Conservation (phyloP, 2,329 filamentous ascomycete species). For the Magnaporthales sp. region DNA sequence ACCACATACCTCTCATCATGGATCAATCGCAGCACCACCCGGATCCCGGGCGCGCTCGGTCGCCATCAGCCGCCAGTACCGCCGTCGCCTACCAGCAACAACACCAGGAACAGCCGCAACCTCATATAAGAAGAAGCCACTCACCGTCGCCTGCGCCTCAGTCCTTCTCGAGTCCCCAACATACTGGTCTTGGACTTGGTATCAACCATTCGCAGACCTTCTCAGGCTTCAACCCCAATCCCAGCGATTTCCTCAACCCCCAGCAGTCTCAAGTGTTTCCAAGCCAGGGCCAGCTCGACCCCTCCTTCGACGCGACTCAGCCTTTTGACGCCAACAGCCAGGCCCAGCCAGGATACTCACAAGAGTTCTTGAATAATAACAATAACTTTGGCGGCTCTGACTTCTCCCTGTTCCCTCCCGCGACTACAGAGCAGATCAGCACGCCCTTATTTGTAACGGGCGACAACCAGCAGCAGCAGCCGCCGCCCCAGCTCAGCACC, state of each 20-base stretch:
- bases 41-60: conserved; percentile 44
- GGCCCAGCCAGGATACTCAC: conserved; percentile 13
- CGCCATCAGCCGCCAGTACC: conserved; percentile 46
- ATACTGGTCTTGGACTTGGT: conserved; percentile 48
- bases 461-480: conserved; percentile 31
- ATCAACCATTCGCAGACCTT: conserved; percentile 41
- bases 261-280: conserved; percentile 24
- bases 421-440: conserved; percentile 49
- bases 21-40: conserved; percentile 33
- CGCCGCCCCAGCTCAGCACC: conserved; percentile 25
- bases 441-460: conserved; percentile 49
- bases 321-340: conserved; percentile 34
- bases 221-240: conserved; percentile 32
- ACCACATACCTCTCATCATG: conserved; percentile 26
- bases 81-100: conserved; percentile 24
- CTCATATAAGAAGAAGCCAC: conserved; percentile 63
- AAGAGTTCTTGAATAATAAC: conserved; percentile 35
- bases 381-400: conserved; percentile 40
- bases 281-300: conserved; percentile 27
- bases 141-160: conserved; percentile 47
- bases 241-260: conserved; percentile 40
- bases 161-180: conserved; percentile 42
- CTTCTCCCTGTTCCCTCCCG: conserved; percentile 55
- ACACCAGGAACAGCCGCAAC: conserved; percentile 37
- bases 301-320: conserved; percentile 6